Conservation (phyloP, 2,329 filamentous ascomycete genomes). For the Macroventuria anomochaeta region DNA sequence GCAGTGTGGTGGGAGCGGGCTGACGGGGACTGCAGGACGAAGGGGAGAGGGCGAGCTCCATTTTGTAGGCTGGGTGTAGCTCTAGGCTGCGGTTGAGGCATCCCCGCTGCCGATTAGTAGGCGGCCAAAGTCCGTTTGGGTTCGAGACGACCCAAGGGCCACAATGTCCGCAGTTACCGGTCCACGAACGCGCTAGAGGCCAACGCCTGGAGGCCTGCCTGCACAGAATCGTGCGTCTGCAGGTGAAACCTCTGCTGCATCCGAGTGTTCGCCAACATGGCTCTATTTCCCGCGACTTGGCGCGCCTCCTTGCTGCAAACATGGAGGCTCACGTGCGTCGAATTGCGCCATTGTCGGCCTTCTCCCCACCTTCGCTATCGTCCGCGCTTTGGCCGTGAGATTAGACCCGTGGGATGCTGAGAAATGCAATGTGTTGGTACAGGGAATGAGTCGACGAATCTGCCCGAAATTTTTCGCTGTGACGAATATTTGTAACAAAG, state of each 20-base stretch:
- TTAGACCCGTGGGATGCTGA: conserved; percentile 27
- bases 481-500: background rate
- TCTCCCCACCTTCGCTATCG: conserved; percentile 19
- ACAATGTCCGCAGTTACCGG: conserved; percentile 9
- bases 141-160: conserved; percentile 17
- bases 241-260: conserved; percentile 28
- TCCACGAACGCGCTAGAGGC: conserved; percentile 3
- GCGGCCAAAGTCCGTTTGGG: conserved; percentile 11
- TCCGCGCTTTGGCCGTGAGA: conserved; percentile 17
- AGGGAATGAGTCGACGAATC: conserved; percentile 4
- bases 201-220: conserved; percentile 8
- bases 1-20: background rate
- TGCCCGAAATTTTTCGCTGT: background rate
- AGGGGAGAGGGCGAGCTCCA: conserved; percentile 17
- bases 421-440: conserved; percentile 17
- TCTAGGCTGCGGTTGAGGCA: conserved; percentile 13
- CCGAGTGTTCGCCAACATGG: conserved; percentile 18
- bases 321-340: conserved; percentile 22
- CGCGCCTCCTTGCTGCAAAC: conserved; percentile 2
- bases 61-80: conserved; percentile 22
- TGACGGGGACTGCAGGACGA: conserved; percentile 11
- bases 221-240: conserved; percentile 31
- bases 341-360: conserved; percentile 19
- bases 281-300: conserved; percentile 13
- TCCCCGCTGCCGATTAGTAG: conserved; percentile 14